Evolutionary conservation across 352 stramenopile species (phyloP), one percentile per base, ranked within the genome.

Genomic region (Phytophthora agathidicida): DNA sequence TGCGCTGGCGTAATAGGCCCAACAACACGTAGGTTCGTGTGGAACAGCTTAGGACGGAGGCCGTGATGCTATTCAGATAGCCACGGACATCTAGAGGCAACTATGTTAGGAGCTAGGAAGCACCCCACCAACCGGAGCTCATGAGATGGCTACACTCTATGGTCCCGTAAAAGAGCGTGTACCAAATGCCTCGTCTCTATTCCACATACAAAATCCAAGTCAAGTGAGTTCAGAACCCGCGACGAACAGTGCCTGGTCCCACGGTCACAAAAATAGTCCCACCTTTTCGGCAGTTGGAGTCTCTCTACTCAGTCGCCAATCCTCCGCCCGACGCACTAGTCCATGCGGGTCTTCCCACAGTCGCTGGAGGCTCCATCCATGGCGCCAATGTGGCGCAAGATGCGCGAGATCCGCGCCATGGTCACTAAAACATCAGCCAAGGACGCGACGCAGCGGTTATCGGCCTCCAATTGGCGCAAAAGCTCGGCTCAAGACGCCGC

Each of bases 371-470:
- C 43, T 38, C 53, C 70, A 35, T 73, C 70, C 13, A 70, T 80
- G 54, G 59, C 52, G 14, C 70, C 71, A 2, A 65, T 78, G 68
- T 83, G 73, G 73, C 52, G 59, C 13, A 72, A 74, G 38, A 56
- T 83, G 49, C 61, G 58, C 27, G 60, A 80, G 39, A 62, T 80
- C 17, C 67, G 68, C 45, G 43, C 67, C 9, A 28, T 74, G 28
- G 60, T 70, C 33, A 60, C 63, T 14, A 68, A 63, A 37, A 19
- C 60, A n/a, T 44, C 51, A 3, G 17, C 56, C 7, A 47, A 60
- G 19, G 56, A 58, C 32, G 17, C 41, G 19, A 49, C 50, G 42
- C 37, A 70, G 55, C 68, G 68, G n/a, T 66, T 77, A 44, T 84
- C 72, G 22, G 51, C 59, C 22, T 72, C 65, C n/a, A 47, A 10